A percentile compares a stretch with the other conserved stretches of the same genome.
These are phyloP conservation scores for Ascobolus immersus DNA, from an alignment of 495 filamentous ascomycete species.

Conservation along the genomic window DNA sequence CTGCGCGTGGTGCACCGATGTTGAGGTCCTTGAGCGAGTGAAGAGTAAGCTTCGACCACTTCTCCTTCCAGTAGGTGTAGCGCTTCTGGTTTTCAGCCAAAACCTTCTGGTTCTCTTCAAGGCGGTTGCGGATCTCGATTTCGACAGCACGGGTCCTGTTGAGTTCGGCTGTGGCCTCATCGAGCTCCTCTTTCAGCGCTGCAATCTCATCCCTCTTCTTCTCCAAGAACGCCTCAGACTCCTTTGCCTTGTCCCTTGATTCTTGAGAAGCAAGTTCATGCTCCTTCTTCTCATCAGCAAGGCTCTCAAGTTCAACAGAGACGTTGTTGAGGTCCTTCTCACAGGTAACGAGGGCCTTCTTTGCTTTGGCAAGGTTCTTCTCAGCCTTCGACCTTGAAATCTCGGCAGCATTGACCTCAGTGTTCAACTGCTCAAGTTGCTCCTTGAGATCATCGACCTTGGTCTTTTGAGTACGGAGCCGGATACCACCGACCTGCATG, in stretches of 20 bases:
- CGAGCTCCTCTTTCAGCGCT: slow-evolving; percentile 56
- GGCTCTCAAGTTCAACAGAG: slow-evolving; percentile 39
- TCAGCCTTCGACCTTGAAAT: slow-evolving; percentile 69
- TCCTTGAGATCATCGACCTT: slow-evolving; percentile 84
- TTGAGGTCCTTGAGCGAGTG: slow-evolving; percentile 52
- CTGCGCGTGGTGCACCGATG: too few relatives aligned
- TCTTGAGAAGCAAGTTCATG: slow-evolving; percentile 50
- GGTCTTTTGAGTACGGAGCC: slow-evolving; percentile 65
- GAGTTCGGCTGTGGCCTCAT: slow-evolving; percentile 60
- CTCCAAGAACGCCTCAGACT: slow-evolving; percentile 58
- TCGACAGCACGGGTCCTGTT: slow-evolving; percentile 76
- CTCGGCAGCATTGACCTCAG: slow-evolving; percentile 62
- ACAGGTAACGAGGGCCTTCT: slow-evolving; percentile 50
- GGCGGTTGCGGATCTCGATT: slow-evolving; percentile 94
- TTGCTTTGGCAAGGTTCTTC: slow-evolving; percentile 68
- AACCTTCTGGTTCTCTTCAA: slow-evolving; percentile 84
- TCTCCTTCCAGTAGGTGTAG: slow-evolving; percentile 63
- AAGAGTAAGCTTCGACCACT: slow-evolving; percentile 50
- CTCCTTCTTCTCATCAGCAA: slow-evolving; percentile 49
- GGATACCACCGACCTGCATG: slow-evolving; percentile 89
- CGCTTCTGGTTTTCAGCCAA: slow-evolving; percentile 69
- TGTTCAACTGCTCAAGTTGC: slow-evolving; percentile 53
- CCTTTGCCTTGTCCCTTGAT: slow-evolving; percentile 48
- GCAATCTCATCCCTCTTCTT: slow-evolving; percentile 58
- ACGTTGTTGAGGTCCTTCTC: slow-evolving; percentile 50